These are phyloP conservation scores for Nadsonia commutata DNA, from an alignment of 1,139 yeast genomes.

Conservation along the genomic window DNA sequence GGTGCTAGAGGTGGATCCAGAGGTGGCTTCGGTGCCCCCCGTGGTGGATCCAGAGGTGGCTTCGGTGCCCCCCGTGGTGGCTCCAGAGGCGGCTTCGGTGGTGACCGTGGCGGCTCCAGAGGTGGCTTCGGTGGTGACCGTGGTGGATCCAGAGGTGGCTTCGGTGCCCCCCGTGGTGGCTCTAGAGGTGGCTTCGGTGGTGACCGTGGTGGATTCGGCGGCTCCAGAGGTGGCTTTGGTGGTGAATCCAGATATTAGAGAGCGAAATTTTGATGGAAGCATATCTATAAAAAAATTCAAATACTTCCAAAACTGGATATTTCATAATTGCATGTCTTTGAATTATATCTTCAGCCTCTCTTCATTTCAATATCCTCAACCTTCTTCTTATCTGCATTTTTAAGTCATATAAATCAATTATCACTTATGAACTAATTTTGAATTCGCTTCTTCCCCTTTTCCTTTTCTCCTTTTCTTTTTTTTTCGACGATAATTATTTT, in stretches of 20 bases:
- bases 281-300: not conserved
- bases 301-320: not conserved
- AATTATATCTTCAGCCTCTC: not conserved
- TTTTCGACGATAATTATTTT: not conserved
- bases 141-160: constrained; percentile 25
- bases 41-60: constrained; percentile 33
- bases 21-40: constrained; percentile 33
- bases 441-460: constrained; percentile 1
- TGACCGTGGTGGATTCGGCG: constrained; percentile 20
- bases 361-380: not conserved
- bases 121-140: constrained; percentile 21
- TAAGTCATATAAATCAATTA: not conserved
- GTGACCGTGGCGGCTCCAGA: constrained; percentile 14
- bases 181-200: constrained; percentile 28
- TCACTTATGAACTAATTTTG: not conserved
- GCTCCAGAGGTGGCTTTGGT: constrained; percentile 27
- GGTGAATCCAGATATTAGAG: constrained; percentile 17
- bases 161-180: constrained; percentile 25
- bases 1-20: constrained; percentile 30
- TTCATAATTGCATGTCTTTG: not conserved
- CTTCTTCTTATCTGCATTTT: not conserved
- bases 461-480: not conserved
- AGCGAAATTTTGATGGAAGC: not conserved
- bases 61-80: constrained; percentile 24
- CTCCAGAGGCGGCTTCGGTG: constrained; percentile 24